Evolutionary conservation across 2,329 filamentous ascomycete species (phyloP).

Genomic region (Ophiostoma pallidulum): DNA sequence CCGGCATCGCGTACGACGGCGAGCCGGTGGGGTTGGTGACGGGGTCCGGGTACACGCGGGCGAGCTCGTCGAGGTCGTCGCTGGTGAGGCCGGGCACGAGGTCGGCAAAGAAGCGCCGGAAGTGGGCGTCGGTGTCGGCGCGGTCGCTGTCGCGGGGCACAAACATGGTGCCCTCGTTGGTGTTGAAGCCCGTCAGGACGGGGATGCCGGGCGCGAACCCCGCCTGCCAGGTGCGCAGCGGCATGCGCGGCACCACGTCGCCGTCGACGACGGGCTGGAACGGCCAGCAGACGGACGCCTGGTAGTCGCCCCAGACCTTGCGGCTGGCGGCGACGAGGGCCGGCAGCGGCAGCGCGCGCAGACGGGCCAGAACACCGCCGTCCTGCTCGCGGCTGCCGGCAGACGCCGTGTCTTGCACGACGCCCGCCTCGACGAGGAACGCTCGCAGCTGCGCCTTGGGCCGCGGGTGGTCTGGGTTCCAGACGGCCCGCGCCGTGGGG

Average conservation of each 20-base stretch:
- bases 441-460: slow-evolving; percentile 47
- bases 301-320: slow-evolving; percentile 34
- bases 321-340: slow-evolving; percentile 33
- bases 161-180: slow-evolving; percentile 59
- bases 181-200: slow-evolving; percentile 61
- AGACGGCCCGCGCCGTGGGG: slow-evolving; percentile 45
- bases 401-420: slow-evolving; percentile 21
- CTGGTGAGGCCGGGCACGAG: slow-evolving; percentile 49
- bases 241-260: slow-evolving; percentile 44
- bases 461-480: slow-evolving; percentile 43
- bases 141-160: slow-evolving; percentile 34
- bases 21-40: slow-evolving; percentile 21
- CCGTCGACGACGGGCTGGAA: slow-evolving; percentile 63
- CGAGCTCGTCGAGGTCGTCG: slow-evolving; percentile 44
- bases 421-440: slow-evolving; percentile 41
- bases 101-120: slow-evolving; percentile 49
- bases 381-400: slow-evolving; percentile 25
- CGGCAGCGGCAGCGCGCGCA: slow-evolving; percentile 35
- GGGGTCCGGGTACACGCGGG: slow-evolving; percentile 55
- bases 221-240: slow-evolving; percentile 49
- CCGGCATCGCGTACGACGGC: slow-evolving; percentile 23
- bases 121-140: slow-evolving; percentile 39
- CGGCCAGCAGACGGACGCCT: slow-evolving; percentile 43
- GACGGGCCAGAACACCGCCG: slow-evolving; percentile 38
- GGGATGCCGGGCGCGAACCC: slow-evolving; percentile 39